Conservation (phyloP, 2,329 filamentous ascomycete species). For the Camptophora hylomeconis region DNA sequence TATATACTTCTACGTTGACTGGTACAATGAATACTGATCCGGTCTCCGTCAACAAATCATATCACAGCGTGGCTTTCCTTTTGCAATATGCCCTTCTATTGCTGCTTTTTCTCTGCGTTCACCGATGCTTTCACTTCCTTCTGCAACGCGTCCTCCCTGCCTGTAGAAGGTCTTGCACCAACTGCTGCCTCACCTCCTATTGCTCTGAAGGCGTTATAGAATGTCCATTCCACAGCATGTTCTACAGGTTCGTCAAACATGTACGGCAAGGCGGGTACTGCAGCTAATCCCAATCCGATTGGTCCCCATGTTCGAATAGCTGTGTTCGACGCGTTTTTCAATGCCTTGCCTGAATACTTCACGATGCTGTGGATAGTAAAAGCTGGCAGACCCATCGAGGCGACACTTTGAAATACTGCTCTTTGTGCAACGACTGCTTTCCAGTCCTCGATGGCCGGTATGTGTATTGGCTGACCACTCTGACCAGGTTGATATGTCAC, state of each 20-base stretch:
- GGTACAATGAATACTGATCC: too few relatives aligned
- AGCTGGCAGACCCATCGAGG: conserved; percentile 85
- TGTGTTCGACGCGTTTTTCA: conserved; percentile 70
- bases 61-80: conserved; percentile 1
- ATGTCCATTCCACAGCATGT: conserved; percentile 76
- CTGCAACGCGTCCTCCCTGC: conserved; percentile 12
- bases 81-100: conserved; percentile 9
- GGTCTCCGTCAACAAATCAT: too few relatives aligned
- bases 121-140: conserved; percentile 9
- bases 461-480: conserved; percentile 27
- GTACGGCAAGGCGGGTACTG: conserved; percentile 22
- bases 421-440: conserved; percentile 82
- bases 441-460: conserved; percentile 76
- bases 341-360: conserved; percentile 69
- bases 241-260: conserved; percentile 67
- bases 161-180: conserved; percentile 12
- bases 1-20: too few relatives aligned
- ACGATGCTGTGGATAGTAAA: conserved; percentile 93
- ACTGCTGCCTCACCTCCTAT: conserved; percentile 55
- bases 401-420: conserved; percentile 78
- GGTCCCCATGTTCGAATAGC: conserved; percentile 73
- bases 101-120: too few relatives aligned
- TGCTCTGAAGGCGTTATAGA: conserved; percentile 66
- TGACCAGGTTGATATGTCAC: conserved; percentile 1
- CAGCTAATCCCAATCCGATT: conserved; percentile 59